phyloP scores from a whole-genome alignment of 345 rosid species.

The Brassica cretica region DNA sequence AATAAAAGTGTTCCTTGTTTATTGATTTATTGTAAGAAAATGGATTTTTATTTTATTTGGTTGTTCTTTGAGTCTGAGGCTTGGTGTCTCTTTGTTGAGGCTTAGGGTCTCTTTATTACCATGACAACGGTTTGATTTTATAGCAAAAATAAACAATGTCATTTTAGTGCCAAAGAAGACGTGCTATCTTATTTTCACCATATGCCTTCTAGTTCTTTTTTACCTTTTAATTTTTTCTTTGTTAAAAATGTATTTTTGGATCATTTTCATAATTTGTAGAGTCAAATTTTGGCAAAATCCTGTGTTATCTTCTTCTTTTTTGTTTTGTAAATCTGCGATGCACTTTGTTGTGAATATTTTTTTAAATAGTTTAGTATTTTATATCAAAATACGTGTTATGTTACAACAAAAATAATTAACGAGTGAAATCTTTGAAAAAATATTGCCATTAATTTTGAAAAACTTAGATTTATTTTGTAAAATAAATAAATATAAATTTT shows the following conservation, averaged over 20 bases:
- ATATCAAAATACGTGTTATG: too few relatives aligned
- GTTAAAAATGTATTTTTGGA: not conserved
- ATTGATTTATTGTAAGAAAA: not conserved
- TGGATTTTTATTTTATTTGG: not conserved
- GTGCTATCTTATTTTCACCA: not conserved
- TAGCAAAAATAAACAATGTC: not conserved
- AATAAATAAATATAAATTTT: too few relatives aligned
- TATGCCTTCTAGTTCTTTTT: too few relatives aligned
- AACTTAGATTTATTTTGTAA: not conserved
- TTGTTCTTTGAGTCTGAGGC: not conserved
- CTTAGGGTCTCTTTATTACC: not conserved
- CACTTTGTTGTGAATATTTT: not conserved
- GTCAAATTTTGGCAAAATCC: too few relatives aligned
- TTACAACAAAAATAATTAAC: not conserved
- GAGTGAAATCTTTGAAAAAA: not conserved
- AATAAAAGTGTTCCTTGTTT: not conserved
- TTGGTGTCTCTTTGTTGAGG: not conserved
- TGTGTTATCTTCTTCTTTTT: too few relatives aligned
- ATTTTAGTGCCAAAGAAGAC: not conserved
- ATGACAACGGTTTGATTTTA: not conserved
- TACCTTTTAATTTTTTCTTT: too few relatives aligned
- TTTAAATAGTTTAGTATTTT: not conserved
- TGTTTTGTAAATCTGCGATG: too few relatives aligned
- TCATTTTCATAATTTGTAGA: not conserved
- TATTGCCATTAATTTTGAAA: not conserved